Percentiles rank a stretch among this genome's conserved stretches.
Conservation (phyloP, 768 basidiomycete species). For the Sarcodon aspratus region DNA sequence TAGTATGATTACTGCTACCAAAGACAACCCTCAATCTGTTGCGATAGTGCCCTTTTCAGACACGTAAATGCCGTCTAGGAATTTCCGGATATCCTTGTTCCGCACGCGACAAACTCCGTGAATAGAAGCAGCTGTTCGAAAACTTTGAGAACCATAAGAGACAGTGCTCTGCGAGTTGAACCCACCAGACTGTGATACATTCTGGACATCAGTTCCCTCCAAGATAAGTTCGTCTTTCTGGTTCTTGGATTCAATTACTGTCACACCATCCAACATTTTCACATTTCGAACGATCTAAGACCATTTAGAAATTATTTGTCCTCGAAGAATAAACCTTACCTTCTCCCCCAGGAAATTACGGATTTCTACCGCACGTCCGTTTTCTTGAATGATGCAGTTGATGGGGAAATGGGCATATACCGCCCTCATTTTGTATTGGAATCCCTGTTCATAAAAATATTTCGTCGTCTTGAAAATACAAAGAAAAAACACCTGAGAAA, state of each 20-base stretch:
- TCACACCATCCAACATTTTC: slow-evolving; percentile 83
- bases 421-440: slow-evolving; percentile 99
- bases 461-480: background rate
- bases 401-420: slow-evolving; percentile 99
- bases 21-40: slow-evolving; percentile 20
- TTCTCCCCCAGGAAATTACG: slow-evolving; percentile 95
- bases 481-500: slow-evolving; percentile 5
- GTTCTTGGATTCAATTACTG: slow-evolving; percentile 71
- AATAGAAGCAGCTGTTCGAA: slow-evolving; percentile 73
- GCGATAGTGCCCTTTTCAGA: slow-evolving; percentile 67
- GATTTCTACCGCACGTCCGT: slow-evolving; percentile 68
- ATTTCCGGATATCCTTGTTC: slow-evolving; percentile 99
- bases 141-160: background rate
- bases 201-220: slow-evolving; percentile 92
- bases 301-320: background rate
- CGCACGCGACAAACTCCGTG: slow-evolving; percentile 94
- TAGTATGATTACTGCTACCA: slow-evolving; percentile 13
- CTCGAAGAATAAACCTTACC: slow-evolving; percentile 28
- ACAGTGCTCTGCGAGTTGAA: background rate
- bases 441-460: slow-evolving; percentile 49
- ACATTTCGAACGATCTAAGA: slow-evolving; percentile 82
- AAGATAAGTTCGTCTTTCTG: slow-evolving; percentile 94
- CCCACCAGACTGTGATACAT: slow-evolving; percentile 91
- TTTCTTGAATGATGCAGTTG: slow-evolving; percentile 88
- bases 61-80: slow-evolving; percentile 90